Evolutionary conservation across 2,329 filamentous ascomycete genomes (phyloP).

Genomic region (Pseudogymnoascus sp.): DNA sequence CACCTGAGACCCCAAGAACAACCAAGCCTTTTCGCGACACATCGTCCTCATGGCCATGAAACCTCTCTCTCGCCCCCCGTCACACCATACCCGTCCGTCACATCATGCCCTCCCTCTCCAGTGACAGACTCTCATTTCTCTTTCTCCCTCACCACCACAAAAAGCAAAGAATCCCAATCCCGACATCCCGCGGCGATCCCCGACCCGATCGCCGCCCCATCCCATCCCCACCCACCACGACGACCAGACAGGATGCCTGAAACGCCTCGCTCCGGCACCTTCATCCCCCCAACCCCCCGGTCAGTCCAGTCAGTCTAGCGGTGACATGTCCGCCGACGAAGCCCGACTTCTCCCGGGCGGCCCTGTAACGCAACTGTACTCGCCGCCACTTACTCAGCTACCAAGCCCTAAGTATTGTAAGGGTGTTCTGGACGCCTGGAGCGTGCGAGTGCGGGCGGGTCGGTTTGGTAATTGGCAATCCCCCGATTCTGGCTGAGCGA

Average conservation of each 20-base stretch:
- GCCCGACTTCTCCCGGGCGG: background rate
- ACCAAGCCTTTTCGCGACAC: background rate
- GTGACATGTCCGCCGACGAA: background rate
- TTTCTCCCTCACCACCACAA: background rate
- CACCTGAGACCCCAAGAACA: background rate
- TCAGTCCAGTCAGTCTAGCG: background rate
- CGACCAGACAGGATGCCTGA: background rate
- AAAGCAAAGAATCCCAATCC: background rate
- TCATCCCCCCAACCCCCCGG: background rate
- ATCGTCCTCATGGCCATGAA: background rate
- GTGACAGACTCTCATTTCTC: background rate
- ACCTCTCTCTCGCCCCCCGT: background rate
- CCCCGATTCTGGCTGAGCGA: background rate
- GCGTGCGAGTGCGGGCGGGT: background rate
- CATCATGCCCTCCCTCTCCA: background rate
- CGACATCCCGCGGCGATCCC: background rate
- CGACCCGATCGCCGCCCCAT: slow-evolving; percentile 4
- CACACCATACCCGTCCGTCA: background rate
- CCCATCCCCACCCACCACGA: background rate
- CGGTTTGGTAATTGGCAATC: background rate
- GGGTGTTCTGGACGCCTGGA: background rate
- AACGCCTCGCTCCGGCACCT: slow-evolving; percentile 5
- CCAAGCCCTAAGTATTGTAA: background rate
- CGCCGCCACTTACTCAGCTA: background rate
- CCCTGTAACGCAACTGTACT: background rate